These are phyloP conservation scores for Vitis cinerea DNA, from an alignment of 164 flowering plant genomes.

Conservation along the genomic window DNA sequence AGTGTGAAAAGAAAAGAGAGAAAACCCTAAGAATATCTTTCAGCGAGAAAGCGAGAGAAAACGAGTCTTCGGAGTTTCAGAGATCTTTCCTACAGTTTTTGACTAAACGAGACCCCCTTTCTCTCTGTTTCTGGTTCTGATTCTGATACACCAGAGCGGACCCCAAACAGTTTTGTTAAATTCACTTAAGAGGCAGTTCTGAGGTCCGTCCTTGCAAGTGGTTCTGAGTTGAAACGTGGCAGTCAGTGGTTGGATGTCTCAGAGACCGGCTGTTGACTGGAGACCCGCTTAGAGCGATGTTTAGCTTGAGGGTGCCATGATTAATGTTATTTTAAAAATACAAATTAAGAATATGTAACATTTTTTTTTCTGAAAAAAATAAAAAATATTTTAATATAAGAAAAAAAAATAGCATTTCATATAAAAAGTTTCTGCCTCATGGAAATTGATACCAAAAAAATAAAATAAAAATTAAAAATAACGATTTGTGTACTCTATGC, in stretches of 20 bases:
- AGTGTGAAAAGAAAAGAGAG: background rate
- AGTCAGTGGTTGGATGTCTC: background rate
- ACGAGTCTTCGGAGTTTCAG: constrained; percentile 6
- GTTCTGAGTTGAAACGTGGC: background rate
- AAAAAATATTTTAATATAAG: no score
- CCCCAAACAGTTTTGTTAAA: constrained; percentile 9
- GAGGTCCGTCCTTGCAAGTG: background rate
- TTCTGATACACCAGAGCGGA: constrained; percentile 5
- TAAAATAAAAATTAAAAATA: no score
- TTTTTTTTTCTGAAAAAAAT: no score
- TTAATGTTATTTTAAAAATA: no score
- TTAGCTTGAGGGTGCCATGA: no score
- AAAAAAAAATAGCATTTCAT: no score
- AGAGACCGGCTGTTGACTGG: background rate
- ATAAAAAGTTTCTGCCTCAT: no score
- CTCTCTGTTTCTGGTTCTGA: background rate
- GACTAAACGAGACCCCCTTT: background rate
- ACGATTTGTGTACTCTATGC: no score
- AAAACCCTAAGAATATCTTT: background rate
- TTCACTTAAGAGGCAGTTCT: constrained; percentile 17
- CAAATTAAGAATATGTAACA: no score
- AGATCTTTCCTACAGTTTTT: background rate
- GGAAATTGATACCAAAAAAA: no score
- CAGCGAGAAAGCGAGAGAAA: background rate
- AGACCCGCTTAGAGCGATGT: background rate